These are phyloP conservation scores for Pseudogymnoascus sp. DNA, from an alignment of 2,329 filamentous ascomycete genomes.

Conservation along the genomic window DNA sequence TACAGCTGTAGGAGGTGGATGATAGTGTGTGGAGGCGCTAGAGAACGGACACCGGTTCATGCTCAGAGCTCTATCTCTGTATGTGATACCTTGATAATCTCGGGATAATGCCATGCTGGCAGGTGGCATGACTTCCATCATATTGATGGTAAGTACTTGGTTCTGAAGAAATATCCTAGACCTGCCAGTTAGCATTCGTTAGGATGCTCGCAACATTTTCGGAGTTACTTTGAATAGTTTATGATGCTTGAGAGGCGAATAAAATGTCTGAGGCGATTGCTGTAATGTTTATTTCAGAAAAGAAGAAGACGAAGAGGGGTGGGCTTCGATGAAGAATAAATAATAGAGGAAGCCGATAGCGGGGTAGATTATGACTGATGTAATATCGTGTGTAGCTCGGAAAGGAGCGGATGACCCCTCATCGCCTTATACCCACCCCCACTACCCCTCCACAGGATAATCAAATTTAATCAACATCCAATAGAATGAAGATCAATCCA, in stretches of 20 bases:
- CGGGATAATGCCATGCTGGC: conserved; percentile 28
- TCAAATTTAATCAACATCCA: background rate
- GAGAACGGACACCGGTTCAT: conserved; percentile 59
- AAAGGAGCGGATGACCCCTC: conserved; percentile 8
- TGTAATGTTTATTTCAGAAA: background rate
- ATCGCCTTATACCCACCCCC: background rate
- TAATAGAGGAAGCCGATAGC: conserved; percentile 3
- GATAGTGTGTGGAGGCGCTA: conserved; percentile 25
- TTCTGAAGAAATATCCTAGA: conserved; percentile 8
- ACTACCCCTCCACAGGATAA: conserved; percentile 5
- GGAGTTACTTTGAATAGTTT: conserved; percentile 6
- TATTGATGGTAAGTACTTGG: conserved; percentile 21
- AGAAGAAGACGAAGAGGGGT: background rate
- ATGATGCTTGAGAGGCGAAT: background rate
- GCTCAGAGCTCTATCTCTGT: conserved; percentile 41
- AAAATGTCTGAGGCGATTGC: background rate
- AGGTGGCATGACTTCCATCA: conserved; percentile 26
- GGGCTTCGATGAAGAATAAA: conserved; percentile 7
- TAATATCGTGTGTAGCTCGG: background rate
- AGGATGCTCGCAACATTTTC: background rate
- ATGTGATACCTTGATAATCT: conserved; percentile 31
- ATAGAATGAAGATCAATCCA: background rate
- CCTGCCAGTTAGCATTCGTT: background rate
- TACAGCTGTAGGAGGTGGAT: conserved; percentile 24
- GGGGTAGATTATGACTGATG: conserved; percentile 8